Base-by-base conservation (phyloP, 2,329 filamentous ascomycete species). In the Alternaria atra region DNA sequence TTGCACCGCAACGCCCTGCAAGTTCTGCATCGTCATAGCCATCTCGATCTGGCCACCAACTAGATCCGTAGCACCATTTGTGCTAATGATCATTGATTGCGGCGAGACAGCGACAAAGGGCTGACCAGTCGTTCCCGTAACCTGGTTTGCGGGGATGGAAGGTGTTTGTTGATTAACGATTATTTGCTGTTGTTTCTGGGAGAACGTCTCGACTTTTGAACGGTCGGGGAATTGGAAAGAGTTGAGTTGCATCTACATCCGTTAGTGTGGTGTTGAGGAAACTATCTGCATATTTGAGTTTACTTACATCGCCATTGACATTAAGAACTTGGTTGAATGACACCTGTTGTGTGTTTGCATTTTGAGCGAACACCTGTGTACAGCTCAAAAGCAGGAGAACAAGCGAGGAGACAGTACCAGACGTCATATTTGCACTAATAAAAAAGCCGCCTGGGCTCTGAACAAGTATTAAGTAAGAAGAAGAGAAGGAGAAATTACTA, bases 261-360 rank as follows among this genome's bases (percentile, higher is more conserved):
- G 32, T 75, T 56, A 74, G 66, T 48, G 13, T 0, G 8, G 13
- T 4, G 6, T 34, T 2, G 7, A 13, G 1, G 5, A 1, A 2
- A 6, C 17, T 5, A n/a, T n/a, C 3, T 35, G 2, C 0, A 6
- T 5, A 8, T 2, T 7, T 3, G n/a, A 25, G 5, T 34, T 13
- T n/a, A 72, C 75, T 69, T 71, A 77, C 76, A 56, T 79, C 76
- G 60, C 76, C 76, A 67, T 78, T 77, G 50, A 79, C 34, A 71
- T 78, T 79, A 70, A 79, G 72, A 60, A 79, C 76, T 70, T 79
- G 76, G 64, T 79, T 79, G 61, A 73, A 79, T 30, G 78, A 72
- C 17, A 65, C 74, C 51, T 69, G 64, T 59, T 75, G 71, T n/a
- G 65, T 67, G 17, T 56, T 25, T 50, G 27, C 74, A 5, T 66